These are phyloP conservation scores for Aspergillus felis DNA, from an alignment of 2,329 filamentous ascomycete genomes.

Conservation along the genomic window DNA sequence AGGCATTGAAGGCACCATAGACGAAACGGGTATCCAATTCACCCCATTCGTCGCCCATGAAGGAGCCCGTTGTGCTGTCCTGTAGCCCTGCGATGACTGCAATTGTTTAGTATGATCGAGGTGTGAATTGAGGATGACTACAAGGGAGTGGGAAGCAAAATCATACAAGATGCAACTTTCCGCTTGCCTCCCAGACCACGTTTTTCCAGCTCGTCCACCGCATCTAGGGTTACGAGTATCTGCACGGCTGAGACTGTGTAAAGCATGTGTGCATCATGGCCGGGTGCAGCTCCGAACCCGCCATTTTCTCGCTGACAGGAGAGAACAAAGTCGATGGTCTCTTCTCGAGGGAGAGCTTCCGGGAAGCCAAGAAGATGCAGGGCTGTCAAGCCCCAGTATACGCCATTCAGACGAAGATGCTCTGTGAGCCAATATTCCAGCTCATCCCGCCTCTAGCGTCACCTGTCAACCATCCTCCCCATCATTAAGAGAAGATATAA, in stretches of 20 bases:
- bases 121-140: conserved; percentile 5
- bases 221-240: conserved; percentile 82
- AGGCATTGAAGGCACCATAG: conserved; percentile 81
- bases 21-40: conserved; percentile 94
- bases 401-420: conserved; percentile 87
- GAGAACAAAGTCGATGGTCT: conserved; percentile 88
- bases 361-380: conserved; percentile 79
- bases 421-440: conserved; percentile 98
- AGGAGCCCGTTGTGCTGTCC: conserved; percentile 75
- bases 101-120: conserved; percentile 15
- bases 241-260: conserved; percentile 95
- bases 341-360: conserved; percentile 72
- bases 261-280: conserved; percentile 92
- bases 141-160: conserved; percentile 44
- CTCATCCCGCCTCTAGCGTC: conserved; percentile 75
- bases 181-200: conserved; percentile 63
- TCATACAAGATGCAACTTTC: conserved; percentile 74
- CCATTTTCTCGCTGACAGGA: conserved; percentile 87
- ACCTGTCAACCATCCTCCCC: conserved; percentile 26
- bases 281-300: conserved; percentile 89
- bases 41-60: conserved; percentile 93
- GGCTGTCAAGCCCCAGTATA: conserved; percentile 93
- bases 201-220: conserved; percentile 74
- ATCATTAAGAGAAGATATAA: conserved; percentile 18
- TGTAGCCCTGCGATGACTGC: conserved; percentile 77